phyloP scores from a whole-genome alignment of 768 basidiomycete species.

The Rhodotorula taiwanensis region DNA sequence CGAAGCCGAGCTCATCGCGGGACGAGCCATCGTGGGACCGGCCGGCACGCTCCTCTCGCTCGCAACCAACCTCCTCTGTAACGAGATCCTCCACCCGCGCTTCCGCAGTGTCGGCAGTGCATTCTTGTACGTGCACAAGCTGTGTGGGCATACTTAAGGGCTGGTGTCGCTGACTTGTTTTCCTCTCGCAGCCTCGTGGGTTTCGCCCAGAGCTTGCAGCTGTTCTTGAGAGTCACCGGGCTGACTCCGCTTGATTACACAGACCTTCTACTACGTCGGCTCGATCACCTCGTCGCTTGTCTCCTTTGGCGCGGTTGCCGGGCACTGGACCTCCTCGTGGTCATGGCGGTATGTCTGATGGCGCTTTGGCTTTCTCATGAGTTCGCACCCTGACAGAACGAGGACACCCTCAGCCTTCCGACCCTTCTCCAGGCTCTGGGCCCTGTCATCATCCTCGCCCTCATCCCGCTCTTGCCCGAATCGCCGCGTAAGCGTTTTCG shows the following conservation, averaged over 20 bases:
- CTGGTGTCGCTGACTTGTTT: no score
- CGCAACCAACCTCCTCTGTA: conserved; percentile 39
- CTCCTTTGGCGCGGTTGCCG: conserved; percentile 4
- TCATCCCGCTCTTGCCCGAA: conserved; percentile 58
- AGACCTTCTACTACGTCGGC: conserved; percentile 8
- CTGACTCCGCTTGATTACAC: background rate
- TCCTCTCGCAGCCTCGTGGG: background rate
- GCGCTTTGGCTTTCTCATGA: no score
- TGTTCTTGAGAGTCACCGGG: no score
- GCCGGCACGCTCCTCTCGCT: conserved; percentile 12
- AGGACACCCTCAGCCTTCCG: conserved; percentile 52
- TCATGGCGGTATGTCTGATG: conserved; percentile 10
- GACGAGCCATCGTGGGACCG: conserved; percentile 22
- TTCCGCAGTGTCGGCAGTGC: conserved; percentile 9
- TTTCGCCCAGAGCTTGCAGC: no score
- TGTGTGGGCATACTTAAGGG: background rate
- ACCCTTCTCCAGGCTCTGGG: conserved; percentile 62
- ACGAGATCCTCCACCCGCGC: conserved; percentile 48
- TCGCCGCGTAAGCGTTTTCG: conserved; percentile 56
- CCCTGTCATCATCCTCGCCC: conserved; percentile 57
- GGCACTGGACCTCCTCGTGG: background rate
- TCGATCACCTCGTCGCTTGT: background rate
- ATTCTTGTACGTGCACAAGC: conserved; percentile 3
- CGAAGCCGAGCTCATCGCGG: conserved; percentile 28
- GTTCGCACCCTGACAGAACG: no score